Evolutionary conservation across 352 stramenopile genomes (phyloP), one percentile per base, ranked within the genome.

Genomic region (Thraustotheca clavata): DNA sequence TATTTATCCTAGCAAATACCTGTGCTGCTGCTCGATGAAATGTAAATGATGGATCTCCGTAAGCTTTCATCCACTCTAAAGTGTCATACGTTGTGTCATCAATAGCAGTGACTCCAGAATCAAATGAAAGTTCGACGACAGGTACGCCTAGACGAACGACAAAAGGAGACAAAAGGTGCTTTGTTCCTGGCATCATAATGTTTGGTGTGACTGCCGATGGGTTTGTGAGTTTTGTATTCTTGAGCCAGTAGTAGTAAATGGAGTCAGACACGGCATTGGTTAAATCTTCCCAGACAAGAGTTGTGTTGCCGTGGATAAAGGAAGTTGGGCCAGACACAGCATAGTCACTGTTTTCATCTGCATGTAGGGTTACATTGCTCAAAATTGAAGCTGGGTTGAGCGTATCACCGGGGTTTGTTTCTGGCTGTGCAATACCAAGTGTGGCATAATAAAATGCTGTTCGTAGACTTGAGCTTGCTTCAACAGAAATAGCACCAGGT

Each of bases 371-470:
- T 29, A 33, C 47, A 33, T 59, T 36, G 16, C 35, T n/a, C 18
- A 59, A 9, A 6, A n/a, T 22, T 39, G 3, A 14, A 34, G 18
- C 18, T n/a, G 32, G 7, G 26, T 26, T 1, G 46, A 66, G 70
- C 26, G 35, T 43, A 11, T 9, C 11, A 11, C 40, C 41, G 3
- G 46, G 27, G 11, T 49, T 52, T 22, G 33, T 49, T 70, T 90
- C 78, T 12, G 82, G 82, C 62, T 94, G 80, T 39, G 75, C 79
- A 27, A 94, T 69, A 32, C 80, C 72, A 31, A 79, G 75, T 26
- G 77, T 79, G 74, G 83, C 86, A 55, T 87, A 75, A 66, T 83
- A 86, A 41, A 91, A 83, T 50, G 77, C 88, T 61, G 87, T 89
- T 35, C 78, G 80, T 34, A 94, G 71, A 0, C 79, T 85, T 16